Base-by-base conservation (phyloP, 1,284 basidiomycete species). In the Ganoderma sinense region DNA sequence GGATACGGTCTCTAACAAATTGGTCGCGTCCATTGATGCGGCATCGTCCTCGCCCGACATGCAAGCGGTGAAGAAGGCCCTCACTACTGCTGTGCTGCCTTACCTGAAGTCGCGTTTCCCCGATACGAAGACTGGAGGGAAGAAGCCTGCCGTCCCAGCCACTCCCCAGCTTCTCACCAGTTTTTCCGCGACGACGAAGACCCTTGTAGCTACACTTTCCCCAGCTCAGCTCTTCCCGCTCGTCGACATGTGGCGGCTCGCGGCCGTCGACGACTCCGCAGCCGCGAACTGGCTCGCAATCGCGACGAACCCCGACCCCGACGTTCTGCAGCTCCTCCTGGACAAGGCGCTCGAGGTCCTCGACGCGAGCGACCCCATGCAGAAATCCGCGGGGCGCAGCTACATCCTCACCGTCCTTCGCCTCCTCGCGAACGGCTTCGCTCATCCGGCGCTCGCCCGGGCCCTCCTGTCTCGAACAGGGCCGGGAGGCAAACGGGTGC, bases 241-340 rank as follows among this genome's bases (percentile, higher is more conserved):
- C 1, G 87, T 92, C 11, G 96, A 97, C 77, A 84, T 97, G 69
- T 96, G 94, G 94, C 87, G 95, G 1, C 84, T 97, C 0, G 92
- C 91, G 0, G 79, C 94, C 10, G 85, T 96, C 36, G 89, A 95
- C 78, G 82, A 86, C 0, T 78, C 83, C 0, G 23, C 36, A 2
- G 84, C 92, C 10, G 85, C 88, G 0, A 80, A 83, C 0, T 89
- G 88, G 85, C 83, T 84, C 53, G 82, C 87, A 20, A 76, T 83
- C 2, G 74, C 76, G 8, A 68, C 74, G 20, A 74, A 79, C 6
- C 74, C 79, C 10, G 73, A 79, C 1, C 76, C 80, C 0, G 82
- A 85, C 55, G 84, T 84, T 0, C 77, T 89, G 6, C 75, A 76
- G 20, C 51, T 81, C 7, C 81, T 91, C 64, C 77, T 92, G 39